Evolutionary conservation across 495 filamentous ascomycete species (phyloP).

Genomic region (Parachaetomium inaequale): DNA sequence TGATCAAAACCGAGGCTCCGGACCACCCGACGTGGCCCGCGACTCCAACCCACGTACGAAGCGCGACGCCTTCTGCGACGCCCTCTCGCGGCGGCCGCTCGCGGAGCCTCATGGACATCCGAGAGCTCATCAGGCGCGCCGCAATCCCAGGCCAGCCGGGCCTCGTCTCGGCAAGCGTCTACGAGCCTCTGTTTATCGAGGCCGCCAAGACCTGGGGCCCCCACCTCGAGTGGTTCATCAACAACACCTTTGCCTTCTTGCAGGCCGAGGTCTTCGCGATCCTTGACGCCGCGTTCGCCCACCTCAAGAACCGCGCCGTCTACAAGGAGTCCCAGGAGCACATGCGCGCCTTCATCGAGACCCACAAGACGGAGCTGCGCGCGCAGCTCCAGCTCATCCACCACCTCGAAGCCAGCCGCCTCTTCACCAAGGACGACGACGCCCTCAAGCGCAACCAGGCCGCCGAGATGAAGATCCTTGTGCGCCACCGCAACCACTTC

Average conservation of each 20-base stretch:
- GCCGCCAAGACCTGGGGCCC: constrained; percentile 37
- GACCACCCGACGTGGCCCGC: not conserved
- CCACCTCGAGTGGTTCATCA: constrained; percentile 35
- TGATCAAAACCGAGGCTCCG: constrained; percentile 23
- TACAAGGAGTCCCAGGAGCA: constrained; percentile 36
- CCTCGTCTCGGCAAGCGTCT: constrained; percentile 40
- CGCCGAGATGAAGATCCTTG: constrained; percentile 33
- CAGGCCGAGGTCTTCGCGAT: constrained; percentile 28
- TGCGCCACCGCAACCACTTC: constrained; percentile 37
- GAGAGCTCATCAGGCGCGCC: constrained; percentile 33
- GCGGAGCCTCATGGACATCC: constrained; percentile 35
- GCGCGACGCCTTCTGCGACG: not conserved
- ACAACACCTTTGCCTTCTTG: constrained; percentile 35
- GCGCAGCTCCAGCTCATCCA: constrained; percentile 34
- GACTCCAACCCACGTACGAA: constrained; percentile 10
- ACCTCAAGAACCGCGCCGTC: constrained; percentile 39
- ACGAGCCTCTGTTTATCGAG: constrained; percentile 38
- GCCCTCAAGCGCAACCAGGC: constrained; percentile 37
- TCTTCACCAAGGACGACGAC: constrained; percentile 43
- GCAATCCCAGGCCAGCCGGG: constrained; percentile 45
- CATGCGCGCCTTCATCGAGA: constrained; percentile 35
- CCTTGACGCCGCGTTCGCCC: constrained; percentile 36
- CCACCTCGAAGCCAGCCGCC: constrained; percentile 37
- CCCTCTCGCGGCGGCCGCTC: not conserved
- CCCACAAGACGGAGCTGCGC: constrained; percentile 25